phyloP scores from a whole-genome alignment of 805 yeast genomes.

The Hanseniaspora thailandica region DNA sequence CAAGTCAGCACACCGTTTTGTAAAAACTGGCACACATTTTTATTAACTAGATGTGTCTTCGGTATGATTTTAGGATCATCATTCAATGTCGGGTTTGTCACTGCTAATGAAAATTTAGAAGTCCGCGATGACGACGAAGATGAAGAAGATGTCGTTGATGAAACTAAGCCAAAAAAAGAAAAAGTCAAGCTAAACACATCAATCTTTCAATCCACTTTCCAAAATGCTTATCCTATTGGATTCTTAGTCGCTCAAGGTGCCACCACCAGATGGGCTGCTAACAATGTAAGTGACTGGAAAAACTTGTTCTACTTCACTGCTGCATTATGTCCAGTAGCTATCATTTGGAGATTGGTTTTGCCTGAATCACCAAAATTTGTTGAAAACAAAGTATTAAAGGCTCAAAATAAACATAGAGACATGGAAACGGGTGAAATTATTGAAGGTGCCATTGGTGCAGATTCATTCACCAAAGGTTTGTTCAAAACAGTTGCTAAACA shows the following conservation, averaged over 20 bases:
- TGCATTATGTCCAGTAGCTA: slow-evolving; percentile 38
- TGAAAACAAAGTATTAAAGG: slow-evolving; percentile 30
- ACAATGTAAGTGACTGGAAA: slow-evolving; percentile 41
- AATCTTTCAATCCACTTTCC: slow-evolving; percentile 53
- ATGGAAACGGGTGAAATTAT: slow-evolving; percentile 18
- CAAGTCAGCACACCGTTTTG: slow-evolving; percentile 61
- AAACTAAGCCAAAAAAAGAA: slow-evolving; percentile 35
- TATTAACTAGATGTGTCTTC: slow-evolving; percentile 51
- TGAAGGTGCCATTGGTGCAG: slow-evolving; percentile 11
- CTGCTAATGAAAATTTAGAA: slow-evolving; percentile 58
- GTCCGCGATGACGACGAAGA: slow-evolving; percentile 39
- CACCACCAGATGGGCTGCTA: slow-evolving; percentile 50
- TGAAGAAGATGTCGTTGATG: slow-evolving; percentile 34
- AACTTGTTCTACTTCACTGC: slow-evolving; percentile 59
- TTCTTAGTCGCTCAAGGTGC: slow-evolving; percentile 54
- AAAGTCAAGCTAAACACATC: slow-evolving; percentile 6
- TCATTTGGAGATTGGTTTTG: slow-evolving; percentile 32
- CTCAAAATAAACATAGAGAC: slow-evolving; percentile 19
- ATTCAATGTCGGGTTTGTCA: slow-evolving; percentile 53
- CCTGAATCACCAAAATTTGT: slow-evolving; percentile 46
- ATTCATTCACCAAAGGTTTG: slow-evolving; percentile 28
- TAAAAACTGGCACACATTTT: slow-evolving; percentile 44
- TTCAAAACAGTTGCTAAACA: slow-evolving; percentile 33
- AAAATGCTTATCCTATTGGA: slow-evolving; percentile 71
- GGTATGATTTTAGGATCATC: slow-evolving; percentile 67